These are phyloP conservation scores for Kodamaea alishanica DNA, from an alignment of 1,139 yeast species.

Conservation along the genomic window DNA sequence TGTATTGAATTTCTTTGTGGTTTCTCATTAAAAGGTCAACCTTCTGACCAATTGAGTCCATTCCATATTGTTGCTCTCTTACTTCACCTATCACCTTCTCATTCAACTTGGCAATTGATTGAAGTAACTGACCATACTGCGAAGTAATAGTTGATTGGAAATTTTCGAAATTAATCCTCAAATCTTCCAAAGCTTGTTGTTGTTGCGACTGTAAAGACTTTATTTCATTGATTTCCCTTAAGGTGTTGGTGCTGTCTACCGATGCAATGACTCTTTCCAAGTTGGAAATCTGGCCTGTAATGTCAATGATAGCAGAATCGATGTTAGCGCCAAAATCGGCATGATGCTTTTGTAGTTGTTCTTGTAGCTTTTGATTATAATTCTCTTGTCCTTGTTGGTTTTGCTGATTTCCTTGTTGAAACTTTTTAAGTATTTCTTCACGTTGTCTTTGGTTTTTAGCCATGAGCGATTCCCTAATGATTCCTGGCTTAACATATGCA, in stretches of 20 bases:
- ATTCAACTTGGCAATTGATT: slow-evolving; percentile 32
- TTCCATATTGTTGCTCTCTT: slow-evolving; percentile 39
- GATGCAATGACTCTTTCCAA: slow-evolving; percentile 5
- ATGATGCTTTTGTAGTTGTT: slow-evolving; percentile 4
- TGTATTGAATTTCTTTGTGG: slow-evolving; percentile 38
- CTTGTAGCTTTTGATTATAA: not conserved
- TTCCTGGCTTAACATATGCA: slow-evolving; percentile 17
- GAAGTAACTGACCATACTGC: slow-evolving; percentile 36
- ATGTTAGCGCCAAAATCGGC: not conserved
- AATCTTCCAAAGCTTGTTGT: slow-evolving; percentile 12
- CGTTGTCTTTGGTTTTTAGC: slow-evolving; percentile 30
- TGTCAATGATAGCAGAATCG: not conserved
- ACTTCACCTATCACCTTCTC: slow-evolving; percentile 45
- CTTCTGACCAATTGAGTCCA: slow-evolving; percentile 34
- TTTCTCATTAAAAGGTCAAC: slow-evolving; percentile 43
- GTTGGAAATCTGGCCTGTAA: slow-evolving; percentile 1
- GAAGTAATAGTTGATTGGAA: slow-evolving; percentile 27
- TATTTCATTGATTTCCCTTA: slow-evolving; percentile 18
- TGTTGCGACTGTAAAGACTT: slow-evolving; percentile 18
- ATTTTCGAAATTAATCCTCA: slow-evolving; percentile 19
- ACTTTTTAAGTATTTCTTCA: slow-evolving; percentile 17
- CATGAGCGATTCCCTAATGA: slow-evolving; percentile 36
- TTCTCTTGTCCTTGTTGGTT: not conserved
- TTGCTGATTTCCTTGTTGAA: slow-evolving; percentile 5
- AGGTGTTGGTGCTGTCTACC: slow-evolving; percentile 7